Evolutionary conservation across 805 yeast genomes (phyloP).

Genomic region (Monosporozyma aerobia): DNA sequence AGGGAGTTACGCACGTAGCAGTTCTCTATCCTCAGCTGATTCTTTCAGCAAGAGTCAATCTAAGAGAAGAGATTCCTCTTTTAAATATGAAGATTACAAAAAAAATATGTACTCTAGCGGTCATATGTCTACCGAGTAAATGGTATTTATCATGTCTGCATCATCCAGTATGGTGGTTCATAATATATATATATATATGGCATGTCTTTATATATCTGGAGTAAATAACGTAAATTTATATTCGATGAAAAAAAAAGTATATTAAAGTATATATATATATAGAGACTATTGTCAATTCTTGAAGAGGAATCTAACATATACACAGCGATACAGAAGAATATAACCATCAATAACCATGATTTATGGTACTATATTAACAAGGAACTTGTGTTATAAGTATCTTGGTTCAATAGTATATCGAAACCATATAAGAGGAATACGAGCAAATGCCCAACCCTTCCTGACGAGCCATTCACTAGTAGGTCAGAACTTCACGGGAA

Average conservation of each 20-base stretch:
- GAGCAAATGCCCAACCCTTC: not conserved
- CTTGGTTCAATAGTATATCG: not conserved
- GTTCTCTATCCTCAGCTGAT: not conserved
- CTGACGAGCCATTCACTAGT: not conserved
- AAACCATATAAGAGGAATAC: not conserved
- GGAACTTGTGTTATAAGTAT: not conserved
- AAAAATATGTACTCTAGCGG: constrained; percentile 15
- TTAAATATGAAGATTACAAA: constrained; percentile 11
- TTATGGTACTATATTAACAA: not conserved
- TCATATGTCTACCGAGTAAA: constrained; percentile 16
- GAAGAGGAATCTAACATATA: not conserved
- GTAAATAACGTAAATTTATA: not conserved
- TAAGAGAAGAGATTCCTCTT: constrained; percentile 16
- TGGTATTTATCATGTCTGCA: not conserved
- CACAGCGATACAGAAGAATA: not conserved
- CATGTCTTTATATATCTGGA: not conserved
- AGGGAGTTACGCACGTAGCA: not conserved
- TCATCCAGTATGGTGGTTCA: not conserved
- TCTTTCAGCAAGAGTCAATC: not conserved
- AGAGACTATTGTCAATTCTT: too few species aligned
- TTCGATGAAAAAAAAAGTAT: not conserved
- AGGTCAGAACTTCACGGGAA: not conserved
- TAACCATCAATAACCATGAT: not conserved
- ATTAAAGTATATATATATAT: too few species aligned
- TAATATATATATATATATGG: not conserved